Base-by-base conservation (phyloP, 2,329 filamentous ascomycete species). In the Exophiala bonariae region DNA sequence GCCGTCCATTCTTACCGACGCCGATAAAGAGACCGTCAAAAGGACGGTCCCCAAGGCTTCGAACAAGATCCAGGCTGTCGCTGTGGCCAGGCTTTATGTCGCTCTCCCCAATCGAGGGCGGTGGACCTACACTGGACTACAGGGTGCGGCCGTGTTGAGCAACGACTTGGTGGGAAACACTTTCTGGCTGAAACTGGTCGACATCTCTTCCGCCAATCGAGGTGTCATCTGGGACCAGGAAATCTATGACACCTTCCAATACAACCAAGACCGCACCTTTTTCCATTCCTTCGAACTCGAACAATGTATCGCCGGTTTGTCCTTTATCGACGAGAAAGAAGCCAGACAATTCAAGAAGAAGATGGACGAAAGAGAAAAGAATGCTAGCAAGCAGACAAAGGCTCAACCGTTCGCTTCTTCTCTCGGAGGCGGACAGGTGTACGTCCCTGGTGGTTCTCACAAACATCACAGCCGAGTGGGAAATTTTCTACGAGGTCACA, bases 281-380 rank as follows among this genome's bases (percentile, higher is more conserved):
- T 99, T 99, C 72, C 91, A 97, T 70, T 90, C 89, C 4, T 99
- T 99, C 66, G 93, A 99, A 72, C 80, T 96, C 46, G 91, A 97
- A 69, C 84, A 95, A 55, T 97, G 90, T 62, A 74, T 95, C 51
- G 93, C 90, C 4, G 93, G 85, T 1, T 73, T 99, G 50, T 96
- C 89, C 18, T 99, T 99, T 63, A 84, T 86, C 52, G 93, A 97
- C 67, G 93, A 97, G 74, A 97, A 96, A 70, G 93, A 99, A 73
- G 93, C 93, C 26, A 95, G 89, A 71, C 87, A 89, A 49, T 97
- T 99, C 73, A 85, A 91, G 70, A 96, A 96, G 79, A 97, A 96
- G 76, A 88, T 99, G 80, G 86, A 93, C 60, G 91, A 96, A 64
- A 80, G 91, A 56, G 91, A 97, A 72, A 96, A 95, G 80, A 91